Evolutionary conservation across 495 filamentous ascomycete species (phyloP).

Genomic region (Pseudomonodictys pantanalensis): DNA sequence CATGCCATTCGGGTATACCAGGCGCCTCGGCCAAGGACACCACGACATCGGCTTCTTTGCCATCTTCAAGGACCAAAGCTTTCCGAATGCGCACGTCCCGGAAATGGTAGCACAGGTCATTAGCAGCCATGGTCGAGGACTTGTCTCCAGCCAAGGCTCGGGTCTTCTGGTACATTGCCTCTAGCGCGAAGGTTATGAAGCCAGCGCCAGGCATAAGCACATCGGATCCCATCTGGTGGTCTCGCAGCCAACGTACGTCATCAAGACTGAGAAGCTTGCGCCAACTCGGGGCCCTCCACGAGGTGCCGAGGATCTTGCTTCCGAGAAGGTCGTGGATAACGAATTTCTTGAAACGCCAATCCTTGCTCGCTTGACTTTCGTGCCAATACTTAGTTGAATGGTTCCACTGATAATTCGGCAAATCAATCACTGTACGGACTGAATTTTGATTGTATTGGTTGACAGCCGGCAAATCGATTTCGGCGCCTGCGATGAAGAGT

Average conservation of each 20-base stretch:
- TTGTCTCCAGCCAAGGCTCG: background rate
- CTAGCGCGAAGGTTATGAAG: conserved; percentile 10
- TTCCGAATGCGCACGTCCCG: conserved; percentile 1
- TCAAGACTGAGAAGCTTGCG: conserved; percentile 3
- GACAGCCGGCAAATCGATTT: background rate
- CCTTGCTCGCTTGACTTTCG: conserved; percentile 5
- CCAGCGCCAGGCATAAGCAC: conserved; percentile 17
- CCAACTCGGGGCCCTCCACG: conserved; percentile 5
- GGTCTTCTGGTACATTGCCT: conserved; percentile 18
- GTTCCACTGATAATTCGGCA: conserved; percentile 19
- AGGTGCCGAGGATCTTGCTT: conserved; percentile 1
- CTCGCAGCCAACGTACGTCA: conserved; percentile 17
- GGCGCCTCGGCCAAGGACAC: background rate
- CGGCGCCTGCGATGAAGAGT: background rate
- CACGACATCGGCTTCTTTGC: background rate
- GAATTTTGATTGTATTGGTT: background rate
- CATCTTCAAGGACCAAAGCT: conserved; percentile 4
- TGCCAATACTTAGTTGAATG: conserved; percentile 10
- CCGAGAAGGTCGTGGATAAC: conserved; percentile 8
- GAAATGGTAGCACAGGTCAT: background rate
- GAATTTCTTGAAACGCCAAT: conserved; percentile 5
- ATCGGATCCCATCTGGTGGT: conserved; percentile 10
- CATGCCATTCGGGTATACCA: conserved; percentile 2
- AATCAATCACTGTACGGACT: background rate
- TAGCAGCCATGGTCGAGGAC: background rate